Base-by-base conservation (phyloP, 768 basidiomycete genomes). In the Lactarius sp. region DNA sequence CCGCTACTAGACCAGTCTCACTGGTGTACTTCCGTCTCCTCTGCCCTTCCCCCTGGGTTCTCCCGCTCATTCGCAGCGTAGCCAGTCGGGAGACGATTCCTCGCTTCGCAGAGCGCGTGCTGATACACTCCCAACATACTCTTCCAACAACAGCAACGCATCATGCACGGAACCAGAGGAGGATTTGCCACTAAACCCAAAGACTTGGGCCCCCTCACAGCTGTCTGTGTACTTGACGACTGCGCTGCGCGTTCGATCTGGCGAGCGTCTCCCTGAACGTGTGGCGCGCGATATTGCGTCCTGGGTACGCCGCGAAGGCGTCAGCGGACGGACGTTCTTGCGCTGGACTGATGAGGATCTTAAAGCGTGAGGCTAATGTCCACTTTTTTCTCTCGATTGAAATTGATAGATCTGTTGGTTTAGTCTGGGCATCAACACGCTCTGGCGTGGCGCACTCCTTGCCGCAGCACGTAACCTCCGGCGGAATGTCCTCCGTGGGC, bases 331-430 rank as follows among this genome's bases (percentile, higher is more conserved):
- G 49, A 76, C 75, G 13, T 85, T 91, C 69, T 69, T 91, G 65
- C 78, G 85, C 44, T 75, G 90, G 61, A 81, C 79, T n/a, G 82
- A 86, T 49, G 77, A 74, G 12, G 85, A 88, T 72, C 74, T 90
- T 50, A 78, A 79, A 44, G 71, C 71, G 88, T 89, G 66, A 51
- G 85, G 2, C 27, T 78, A 46, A 3, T 41, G 12, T 4, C 39
- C 34, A 62, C 37, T 20, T 44, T 31, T 33, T 64, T 22, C 27
- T 68, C 49, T 36, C 47, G 3, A 49, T 31, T 13, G 14, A 0
- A 8, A 46, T 14, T 47, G 16, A 63, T 41, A 1, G 3, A 34
- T 22, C n/a, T 18, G 0, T 39, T 42, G 37, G n/a, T 55, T 1
- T 56, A 83, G 83, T 39, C 78, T 80, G 52, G 82, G 80, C 16